These are phyloP conservation scores for Aphanocladium album DNA, from an alignment of 2,329 filamentous ascomycete genomes.

Conservation along the genomic window DNA sequence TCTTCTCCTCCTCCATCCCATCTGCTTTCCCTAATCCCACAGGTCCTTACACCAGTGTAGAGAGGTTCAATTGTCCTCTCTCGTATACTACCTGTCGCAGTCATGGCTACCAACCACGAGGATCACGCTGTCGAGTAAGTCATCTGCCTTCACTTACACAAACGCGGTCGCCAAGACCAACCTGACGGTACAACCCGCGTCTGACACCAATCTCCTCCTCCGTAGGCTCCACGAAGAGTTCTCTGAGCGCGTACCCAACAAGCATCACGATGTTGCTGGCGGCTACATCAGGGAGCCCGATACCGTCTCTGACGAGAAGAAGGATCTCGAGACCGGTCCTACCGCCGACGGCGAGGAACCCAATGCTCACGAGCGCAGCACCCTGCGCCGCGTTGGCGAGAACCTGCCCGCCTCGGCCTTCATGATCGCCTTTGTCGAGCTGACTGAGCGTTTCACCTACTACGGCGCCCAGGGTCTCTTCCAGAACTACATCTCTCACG, in stretches of 20 bases:
- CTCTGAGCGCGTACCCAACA: constrained; percentile 17
- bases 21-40: not conserved
- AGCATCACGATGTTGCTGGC: constrained; percentile 17
- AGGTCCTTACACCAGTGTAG: not conserved
- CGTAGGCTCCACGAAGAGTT: constrained; percentile 19
- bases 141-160: not conserved
- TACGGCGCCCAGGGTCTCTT: constrained; percentile 50
- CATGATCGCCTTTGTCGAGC: constrained; percentile 51
- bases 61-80: not conserved
- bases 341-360: constrained; percentile 47
- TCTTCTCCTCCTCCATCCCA: not conserved
- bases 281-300: constrained; percentile 14
- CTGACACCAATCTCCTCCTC: no score
- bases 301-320: constrained; percentile 12
- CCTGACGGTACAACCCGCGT: not conserved
- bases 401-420: constrained; percentile 50
- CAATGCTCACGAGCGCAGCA: constrained; percentile 44
- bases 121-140: constrained; percentile 28
- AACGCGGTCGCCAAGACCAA: constrained; percentile 1
- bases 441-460: constrained; percentile 55
- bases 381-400: constrained; percentile 49
- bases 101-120: constrained; percentile 31
- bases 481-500: constrained; percentile 48
- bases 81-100: constrained; percentile 2
- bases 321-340: constrained; percentile 16